Base-by-base conservation (phyloP, 495 filamentous ascomycete genomes). In the Parathielavia hyrcaniae region DNA sequence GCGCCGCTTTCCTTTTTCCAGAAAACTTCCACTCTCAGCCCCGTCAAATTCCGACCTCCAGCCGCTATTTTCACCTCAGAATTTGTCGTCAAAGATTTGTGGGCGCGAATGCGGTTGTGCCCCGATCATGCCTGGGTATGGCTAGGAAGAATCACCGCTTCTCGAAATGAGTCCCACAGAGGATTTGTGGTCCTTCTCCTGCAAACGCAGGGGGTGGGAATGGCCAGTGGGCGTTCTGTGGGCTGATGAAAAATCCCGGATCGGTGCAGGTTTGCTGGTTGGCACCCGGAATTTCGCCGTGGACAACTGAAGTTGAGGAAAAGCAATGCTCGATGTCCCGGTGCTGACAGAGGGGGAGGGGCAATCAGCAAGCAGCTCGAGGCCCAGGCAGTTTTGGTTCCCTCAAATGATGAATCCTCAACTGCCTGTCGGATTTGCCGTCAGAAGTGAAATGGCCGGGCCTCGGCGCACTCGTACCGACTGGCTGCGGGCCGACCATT, bases 221-320 rank as follows among this genome's bases (percentile, higher is more conserved):
- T 45, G 52, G 41, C 39, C 14, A 19, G 52, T 50, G 13, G 32
- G 20, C n/a, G 7, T 4, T 8, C 40, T 34, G 43, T 46, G 55
- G 55, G 40, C 50, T 23, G 44, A 55, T 55, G 55, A 45, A 22
- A 30, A 22, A 30, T 38, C 26, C 47, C 32, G 2, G 30, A 35
- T 46, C 26, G 11, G 26, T 43, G 40, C 20, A 47, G 59, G 59
- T 47, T 61, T 40, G 30, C 38, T 55, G 16, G 20, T 44, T 60
- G 50, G 59, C 53, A 57, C 50, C 55, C 59, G 55, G 46, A 47
- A 59, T 45, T 40, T 56, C 60, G 55, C 50, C 51, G 55, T 58
- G 26, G 12, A 14, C 44, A 5, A 36, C 16, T 39, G 39, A 38
- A 43, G 59, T n/a, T n/a, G n/a, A n/a, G n/a, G 17, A 52, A 54